Percentiles rank a stretch among this genome's conserved stretches.
These are phyloP conservation scores for Meripilus lineatus DNA, from an alignment of 1,284 basidiomycete genomes.

Conservation along the genomic window DNA sequence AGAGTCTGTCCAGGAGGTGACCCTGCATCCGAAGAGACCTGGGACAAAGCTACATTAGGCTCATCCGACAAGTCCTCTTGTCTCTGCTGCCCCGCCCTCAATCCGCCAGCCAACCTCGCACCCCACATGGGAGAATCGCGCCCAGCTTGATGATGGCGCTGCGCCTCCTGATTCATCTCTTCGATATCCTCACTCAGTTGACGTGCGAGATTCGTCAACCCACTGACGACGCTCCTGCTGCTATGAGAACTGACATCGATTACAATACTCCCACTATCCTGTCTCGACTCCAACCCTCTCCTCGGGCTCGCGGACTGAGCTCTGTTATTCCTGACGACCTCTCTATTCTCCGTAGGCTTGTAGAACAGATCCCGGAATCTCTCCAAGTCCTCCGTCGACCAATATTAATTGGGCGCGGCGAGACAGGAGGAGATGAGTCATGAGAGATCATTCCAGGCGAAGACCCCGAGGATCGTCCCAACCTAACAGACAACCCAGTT, in stretches of 20 bases:
- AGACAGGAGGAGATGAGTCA: conserved; percentile 33
- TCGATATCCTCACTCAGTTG: conserved; percentile 59
- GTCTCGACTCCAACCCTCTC: conserved; percentile 3
- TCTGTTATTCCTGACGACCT: conserved; percentile 9
- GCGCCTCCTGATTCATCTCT: conserved; percentile 28
- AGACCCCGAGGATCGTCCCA: conserved; percentile 25
- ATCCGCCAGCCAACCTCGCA: conserved; percentile 22
- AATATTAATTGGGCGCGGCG: conserved; percentile 34
- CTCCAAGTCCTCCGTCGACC: conserved; percentile 54
- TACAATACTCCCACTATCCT: conserved; percentile 19
- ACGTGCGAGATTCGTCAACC: conserved; percentile 55
- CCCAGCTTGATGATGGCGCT: neutral
- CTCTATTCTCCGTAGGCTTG: conserved; percentile 30
- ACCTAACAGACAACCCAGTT: conserved; percentile 6
- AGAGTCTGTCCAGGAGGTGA: conserved; percentile 20
- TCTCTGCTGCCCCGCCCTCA: conserved; percentile 22
- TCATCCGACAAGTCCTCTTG: conserved; percentile 17
- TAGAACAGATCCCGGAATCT: conserved; percentile 71
- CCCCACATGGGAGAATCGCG: conserved; percentile 26
- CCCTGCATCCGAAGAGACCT: conserved; percentile 15
- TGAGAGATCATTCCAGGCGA: conserved; percentile 37
- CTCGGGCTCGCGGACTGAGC: conserved; percentile 8
- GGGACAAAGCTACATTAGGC: conserved; percentile 19
- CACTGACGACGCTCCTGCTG: conserved; percentile 39
- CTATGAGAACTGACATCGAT: conserved; percentile 23